These are phyloP conservation scores for Hanseniaspora occidentalis DNA, from an alignment of 805 yeast genomes.

Conservation along the genomic window DNA sequence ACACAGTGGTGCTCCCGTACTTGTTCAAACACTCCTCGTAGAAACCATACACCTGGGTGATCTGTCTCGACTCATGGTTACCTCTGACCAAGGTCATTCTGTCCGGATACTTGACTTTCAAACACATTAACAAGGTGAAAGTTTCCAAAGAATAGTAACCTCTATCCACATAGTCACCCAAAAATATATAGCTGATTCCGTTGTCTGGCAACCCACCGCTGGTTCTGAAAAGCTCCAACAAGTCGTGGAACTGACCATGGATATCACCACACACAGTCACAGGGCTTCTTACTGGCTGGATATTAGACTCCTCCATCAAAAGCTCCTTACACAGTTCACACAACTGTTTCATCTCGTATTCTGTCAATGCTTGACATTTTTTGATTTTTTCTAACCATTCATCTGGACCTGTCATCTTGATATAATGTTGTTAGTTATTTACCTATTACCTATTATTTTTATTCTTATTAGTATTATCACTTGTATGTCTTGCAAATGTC, in stretches of 20 bases:
- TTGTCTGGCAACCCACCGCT: conserved; percentile 81
- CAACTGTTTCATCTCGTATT: conserved; percentile 88
- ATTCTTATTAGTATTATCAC: not conserved
- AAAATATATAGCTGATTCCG: conserved; percentile 67
- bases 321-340: conserved; percentile 93
- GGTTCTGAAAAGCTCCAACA: conserved; percentile 77
- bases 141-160: conserved; percentile 96
- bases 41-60: conserved; percentile 97
- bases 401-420: conserved; percentile 56
- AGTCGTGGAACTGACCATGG: conserved; percentile 95
- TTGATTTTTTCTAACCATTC: conserved; percentile 91
- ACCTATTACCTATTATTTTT: not conserved
- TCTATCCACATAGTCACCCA: conserved; percentile 95
- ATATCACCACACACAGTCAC: conserved; percentile 96
- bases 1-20: conserved; percentile 88
- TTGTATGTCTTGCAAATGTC: too few species aligned
- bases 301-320: conserved; percentile 90
- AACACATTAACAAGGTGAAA: conserved; percentile 83
- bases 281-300: conserved; percentile 87
- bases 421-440: not conserved
- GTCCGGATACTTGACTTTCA: conserved; percentile 78
- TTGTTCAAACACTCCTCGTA: conserved; percentile 91
- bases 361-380: conserved; percentile 79
- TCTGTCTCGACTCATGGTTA: conserved; percentile 94
- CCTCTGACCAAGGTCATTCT: conserved; percentile 88